Evolutionary conservation across 129 eudicot genomes (phyloP), one percentile per base, ranked within the genome.

Genomic region (Chrysanthemum makinoi): DNA sequence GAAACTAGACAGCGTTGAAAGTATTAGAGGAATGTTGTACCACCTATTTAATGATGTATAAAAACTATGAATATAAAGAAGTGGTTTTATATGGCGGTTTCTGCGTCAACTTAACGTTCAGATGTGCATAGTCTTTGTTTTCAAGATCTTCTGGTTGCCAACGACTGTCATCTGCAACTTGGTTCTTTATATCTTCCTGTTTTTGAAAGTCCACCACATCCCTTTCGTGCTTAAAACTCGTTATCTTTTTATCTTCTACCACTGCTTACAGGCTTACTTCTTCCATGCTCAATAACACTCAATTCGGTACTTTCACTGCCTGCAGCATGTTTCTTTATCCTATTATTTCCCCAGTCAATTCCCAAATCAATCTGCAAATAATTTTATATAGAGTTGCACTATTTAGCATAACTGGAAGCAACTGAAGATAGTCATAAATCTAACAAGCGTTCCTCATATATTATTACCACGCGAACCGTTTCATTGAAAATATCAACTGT

Each of bases 311-410:
- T 59, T 59, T 20, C 17, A 59, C 15, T 59, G 26, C 39, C 17
- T 59, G 64, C 43, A 59, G 0, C 17, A 39, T 35, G 6, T 6
- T 12, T 17, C 13, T 8, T 6, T 48, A 5, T 19, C 59, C 44
- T 8, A 15, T 49, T 49, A 18, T 3, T 67, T 50, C 39, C 18
- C 70, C 53, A 19, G 54, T 30, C 55, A 3, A 65, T 44, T 11
- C 44, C 59, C 19, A 67, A 67, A 67, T 67, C 46, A 49, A 67
- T 47, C 6, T 66, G 59, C 72, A 48, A 66, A 22, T 9, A 35
- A 35, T 35, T 6, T 39, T 10, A 39, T 39, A 39, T 28, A 39
- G 6, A 39, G 44, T 39, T 39, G 10, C 44, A 39, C 44, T 6
- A 39, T 39, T 39, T 39, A 39, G 44, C 10, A 6, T 39, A 39